phyloP scores from a whole-genome alignment of 1,284 basidiomycete genomes.

The Wallemia mellicola region DNA sequence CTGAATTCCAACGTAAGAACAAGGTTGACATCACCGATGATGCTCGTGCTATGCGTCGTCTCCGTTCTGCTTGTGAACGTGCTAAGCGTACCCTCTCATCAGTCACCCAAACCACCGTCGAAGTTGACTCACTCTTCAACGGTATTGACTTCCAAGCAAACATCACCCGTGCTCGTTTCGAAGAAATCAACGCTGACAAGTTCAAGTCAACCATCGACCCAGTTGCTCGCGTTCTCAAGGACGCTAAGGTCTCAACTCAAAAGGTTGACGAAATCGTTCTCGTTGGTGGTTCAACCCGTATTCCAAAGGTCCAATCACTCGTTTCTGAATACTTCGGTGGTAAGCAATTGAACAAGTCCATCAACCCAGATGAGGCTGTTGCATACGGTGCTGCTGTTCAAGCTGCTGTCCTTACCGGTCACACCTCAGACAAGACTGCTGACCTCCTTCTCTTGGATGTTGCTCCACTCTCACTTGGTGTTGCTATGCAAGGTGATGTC shows the following conservation, averaged over 20 bases:
- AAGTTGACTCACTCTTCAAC: slow-evolving; percentile 95
- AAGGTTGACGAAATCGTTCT: slow-evolving; percentile 99
- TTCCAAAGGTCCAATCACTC: slow-evolving; percentile 92
- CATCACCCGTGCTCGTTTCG: slow-evolving; percentile 96
- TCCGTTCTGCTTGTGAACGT: slow-evolving; percentile 91
- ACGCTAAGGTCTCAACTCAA: slow-evolving; percentile 84
- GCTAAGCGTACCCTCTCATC: slow-evolving; percentile 95
- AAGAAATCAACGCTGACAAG: slow-evolving; percentile 79
- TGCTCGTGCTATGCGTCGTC: slow-evolving; percentile 74
- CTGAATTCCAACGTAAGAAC: slow-evolving; percentile 37
- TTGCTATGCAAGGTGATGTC: slow-evolving; percentile 92
- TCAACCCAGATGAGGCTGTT: slow-evolving; percentile 22
- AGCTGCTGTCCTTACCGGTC: slow-evolving; percentile 79
- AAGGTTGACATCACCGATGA: slow-evolving; percentile 81
- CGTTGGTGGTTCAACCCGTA: slow-evolving; percentile 97
- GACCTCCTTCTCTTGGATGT: slow-evolving; percentile 87
- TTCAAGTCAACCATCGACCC: slow-evolving; percentile 97
- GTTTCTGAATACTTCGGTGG: slow-evolving; percentile 96
- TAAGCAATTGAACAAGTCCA: slow-evolving; percentile 87
- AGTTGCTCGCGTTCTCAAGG: slow-evolving; percentile 95
- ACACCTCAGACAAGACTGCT: slow-evolving; percentile 83
- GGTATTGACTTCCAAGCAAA: slow-evolving; percentile 60
- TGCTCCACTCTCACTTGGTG: slow-evolving; percentile 81
- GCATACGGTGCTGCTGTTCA: slow-evolving; percentile 82
- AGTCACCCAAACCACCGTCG: slow-evolving; percentile 91